phyloP scores from a whole-genome alignment of 768 basidiomycete genomes.

The Mycena galericulata region DNA sequence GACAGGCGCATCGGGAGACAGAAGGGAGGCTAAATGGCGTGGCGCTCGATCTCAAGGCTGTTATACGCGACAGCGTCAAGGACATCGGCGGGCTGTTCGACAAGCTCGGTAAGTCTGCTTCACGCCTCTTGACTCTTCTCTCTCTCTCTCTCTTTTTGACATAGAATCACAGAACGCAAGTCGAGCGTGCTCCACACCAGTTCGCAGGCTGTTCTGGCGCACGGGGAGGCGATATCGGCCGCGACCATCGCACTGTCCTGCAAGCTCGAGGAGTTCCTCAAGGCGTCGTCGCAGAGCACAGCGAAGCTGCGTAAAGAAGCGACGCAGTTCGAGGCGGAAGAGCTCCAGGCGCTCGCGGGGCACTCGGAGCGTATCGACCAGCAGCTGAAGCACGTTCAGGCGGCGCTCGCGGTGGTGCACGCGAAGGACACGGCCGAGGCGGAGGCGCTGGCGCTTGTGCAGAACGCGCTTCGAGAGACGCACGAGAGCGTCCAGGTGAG shows the following conservation, averaged over 20 bases:
- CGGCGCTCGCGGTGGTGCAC: conserved; percentile 65
- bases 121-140: too few relatives aligned
- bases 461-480: conserved; percentile 62
- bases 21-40: conserved; percentile 80
- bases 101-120: conserved; percentile 76
- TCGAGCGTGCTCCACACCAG: conserved; percentile 72
- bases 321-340: conserved; percentile 65
- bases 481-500: conserved; percentile 64
- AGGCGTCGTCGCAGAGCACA: conserved; percentile 65
- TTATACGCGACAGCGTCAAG: conserved; percentile 73
- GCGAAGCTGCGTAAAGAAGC: conserved; percentile 66
- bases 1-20: conserved; percentile 81
- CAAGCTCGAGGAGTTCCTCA: conserved; percentile 72
- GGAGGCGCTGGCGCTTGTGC: conserved; percentile 62
- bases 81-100: conserved; percentile 81
- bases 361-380: conserved; percentile 68
- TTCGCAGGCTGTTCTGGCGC: conserved; percentile 69
- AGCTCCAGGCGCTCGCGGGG: conserved; percentile 63
- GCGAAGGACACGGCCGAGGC: conserved; percentile 66
- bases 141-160: conserved; percentile 23
- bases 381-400: conserved; percentile 67
- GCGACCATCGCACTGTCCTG: conserved; percentile 65
- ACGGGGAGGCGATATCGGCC: conserved; percentile 68
- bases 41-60: conserved; percentile 74
- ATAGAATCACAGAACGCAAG: conserved; percentile 73